A percentile compares a stretch with the other conserved stretches of the same genome.
phyloP scores from a whole-genome alignment of 352 stramenopile species.

The Globisporangium nagaii region DNA sequence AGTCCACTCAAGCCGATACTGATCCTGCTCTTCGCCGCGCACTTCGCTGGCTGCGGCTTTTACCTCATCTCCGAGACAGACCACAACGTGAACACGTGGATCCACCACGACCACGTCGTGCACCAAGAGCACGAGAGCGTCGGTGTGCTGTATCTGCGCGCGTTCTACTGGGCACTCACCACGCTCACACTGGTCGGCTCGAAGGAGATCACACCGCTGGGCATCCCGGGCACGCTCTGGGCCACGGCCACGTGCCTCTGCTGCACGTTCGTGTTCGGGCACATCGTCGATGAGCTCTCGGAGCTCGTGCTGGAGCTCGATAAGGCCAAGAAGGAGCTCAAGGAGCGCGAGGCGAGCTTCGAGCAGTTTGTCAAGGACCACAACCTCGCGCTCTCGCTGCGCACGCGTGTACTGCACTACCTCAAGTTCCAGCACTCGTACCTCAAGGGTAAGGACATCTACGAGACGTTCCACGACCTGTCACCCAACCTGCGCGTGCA shows the following conservation, averaged over 20 bases:
- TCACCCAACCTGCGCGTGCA: slow-evolving; percentile 59
- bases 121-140: slow-evolving; percentile 48
- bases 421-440: slow-evolving; percentile 69
- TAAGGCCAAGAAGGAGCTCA: slow-evolving; percentile 66
- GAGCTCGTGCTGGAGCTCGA: slow-evolving; percentile 76
- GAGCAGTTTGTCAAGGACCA: slow-evolving; percentile 70
- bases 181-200: slow-evolving; percentile 70
- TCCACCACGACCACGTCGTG: slow-evolving; percentile 69
- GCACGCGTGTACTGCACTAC: slow-evolving; percentile 56
- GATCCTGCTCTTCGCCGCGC: slow-evolving; percentile 53
- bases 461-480: slow-evolving; percentile 67
- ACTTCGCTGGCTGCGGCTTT: slow-evolving; percentile 62
- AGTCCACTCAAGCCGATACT: slow-evolving; percentile 61
- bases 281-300: slow-evolving; percentile 73
- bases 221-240: slow-evolving; percentile 57
- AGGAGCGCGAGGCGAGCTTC: slow-evolving; percentile 57
- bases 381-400: slow-evolving; percentile 44
- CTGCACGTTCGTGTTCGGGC: slow-evolving; percentile 72
- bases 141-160: slow-evolving; percentile 52
- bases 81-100: slow-evolving; percentile 57
- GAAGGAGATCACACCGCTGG: slow-evolving; percentile 58
- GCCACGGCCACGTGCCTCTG: slow-evolving; percentile 58
- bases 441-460: slow-evolving; percentile 63
- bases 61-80: slow-evolving; percentile 66
- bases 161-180: slow-evolving; percentile 75